phyloP scores from a whole-genome alignment of 2,329 filamentous ascomycete genomes.

The Ampelomyces quisqualis region DNA sequence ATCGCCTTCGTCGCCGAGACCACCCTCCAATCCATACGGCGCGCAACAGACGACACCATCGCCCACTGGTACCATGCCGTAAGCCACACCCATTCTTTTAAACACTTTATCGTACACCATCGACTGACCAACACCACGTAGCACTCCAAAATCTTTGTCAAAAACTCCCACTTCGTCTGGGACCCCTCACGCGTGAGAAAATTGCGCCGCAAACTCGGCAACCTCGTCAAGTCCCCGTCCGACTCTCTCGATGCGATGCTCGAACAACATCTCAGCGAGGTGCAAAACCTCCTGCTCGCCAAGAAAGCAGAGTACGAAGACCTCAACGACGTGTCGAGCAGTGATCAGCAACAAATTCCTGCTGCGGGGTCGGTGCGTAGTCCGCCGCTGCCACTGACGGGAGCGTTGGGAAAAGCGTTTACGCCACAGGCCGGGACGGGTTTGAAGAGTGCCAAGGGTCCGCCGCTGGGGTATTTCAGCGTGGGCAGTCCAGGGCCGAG shows the following conservation, averaged over 20 bases:
- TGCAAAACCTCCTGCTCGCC: conserved; percentile 50
- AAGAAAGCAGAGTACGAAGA: conserved; percentile 46
- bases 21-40: conserved; percentile 71
- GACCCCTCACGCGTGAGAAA: conserved; percentile 60
- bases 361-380: conserved; percentile 22
- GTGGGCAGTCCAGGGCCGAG: conserved; percentile 19
- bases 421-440: conserved; percentile 11
- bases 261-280: conserved; percentile 52
- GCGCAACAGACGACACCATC: conserved; percentile 66
- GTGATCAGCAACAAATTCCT: conserved; percentile 25
- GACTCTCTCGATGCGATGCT: conserved; percentile 59
- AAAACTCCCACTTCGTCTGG: conserved; percentile 73
- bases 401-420: conserved; percentile 11
- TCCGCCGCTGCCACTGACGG: no score
- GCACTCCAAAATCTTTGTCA: conserved; percentile 78
- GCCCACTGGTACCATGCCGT: conserved; percentile 79
- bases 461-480: conserved; percentile 34
- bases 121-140: conserved; percentile 21
- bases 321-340: conserved; percentile 18
- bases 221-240: conserved; percentile 50
- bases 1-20: conserved; percentile 79
- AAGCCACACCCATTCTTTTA: conserved; percentile 21
- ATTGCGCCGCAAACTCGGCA: conserved; percentile 59
- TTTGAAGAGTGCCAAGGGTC: conserved; percentile 22
- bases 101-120: not conserved